Evolutionary conservation across 768 basidiomycete genomes (phyloP).

Genomic region (Albatrellus ellisii): DNA sequence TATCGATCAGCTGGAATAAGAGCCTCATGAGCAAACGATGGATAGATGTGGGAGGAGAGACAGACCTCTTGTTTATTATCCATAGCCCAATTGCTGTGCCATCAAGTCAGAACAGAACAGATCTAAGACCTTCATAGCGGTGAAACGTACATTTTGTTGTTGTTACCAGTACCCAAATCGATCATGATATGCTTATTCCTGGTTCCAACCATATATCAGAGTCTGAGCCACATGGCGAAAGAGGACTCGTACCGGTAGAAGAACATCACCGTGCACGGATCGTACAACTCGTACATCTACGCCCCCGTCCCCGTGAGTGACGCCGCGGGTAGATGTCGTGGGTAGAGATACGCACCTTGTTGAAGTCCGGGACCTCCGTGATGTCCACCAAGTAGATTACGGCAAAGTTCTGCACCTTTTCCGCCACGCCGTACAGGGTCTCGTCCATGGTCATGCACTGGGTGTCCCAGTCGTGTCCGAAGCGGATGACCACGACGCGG

Average conservation of each 20-base stretch:
- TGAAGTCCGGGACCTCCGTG: slow-evolving; percentile 95
- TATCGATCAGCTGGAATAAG: slow-evolving; percentile 74
- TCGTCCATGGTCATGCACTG: slow-evolving; percentile 99
- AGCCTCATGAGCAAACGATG: neutral
- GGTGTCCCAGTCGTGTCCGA: slow-evolving; percentile 87
- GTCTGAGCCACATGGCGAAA: neutral
- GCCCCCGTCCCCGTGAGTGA: neutral
- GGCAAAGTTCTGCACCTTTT: slow-evolving; percentile 97
- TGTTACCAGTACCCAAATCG: slow-evolving; percentile 98
- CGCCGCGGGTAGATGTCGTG: neutral
- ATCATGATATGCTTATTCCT: slow-evolving; percentile 99
- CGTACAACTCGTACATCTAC: slow-evolving; percentile 98
- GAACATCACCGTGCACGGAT: slow-evolving; percentile 96
- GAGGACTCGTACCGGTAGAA: slow-evolving; percentile 70
- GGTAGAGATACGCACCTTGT: slow-evolving; percentile 50
- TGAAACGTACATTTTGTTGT: slow-evolving; percentile 89
- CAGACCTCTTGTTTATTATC: slow-evolving; percentile 94
- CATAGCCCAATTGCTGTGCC: slow-evolving; percentile 99
- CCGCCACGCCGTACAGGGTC: slow-evolving; percentile 80
- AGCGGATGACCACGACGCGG: slow-evolving; percentile 85
- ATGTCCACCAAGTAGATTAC: slow-evolving; percentile 95
- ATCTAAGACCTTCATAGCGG: neutral
- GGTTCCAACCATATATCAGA: slow-evolving; percentile 9
- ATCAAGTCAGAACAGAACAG: neutral
- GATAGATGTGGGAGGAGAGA: neutral